Percentiles rank a stretch among this genome's conserved stretches.
Evolutionary conservation across 495 filamentous ascomycete species (phyloP).

Genomic region (Hyaloscypha finlandica): DNA sequence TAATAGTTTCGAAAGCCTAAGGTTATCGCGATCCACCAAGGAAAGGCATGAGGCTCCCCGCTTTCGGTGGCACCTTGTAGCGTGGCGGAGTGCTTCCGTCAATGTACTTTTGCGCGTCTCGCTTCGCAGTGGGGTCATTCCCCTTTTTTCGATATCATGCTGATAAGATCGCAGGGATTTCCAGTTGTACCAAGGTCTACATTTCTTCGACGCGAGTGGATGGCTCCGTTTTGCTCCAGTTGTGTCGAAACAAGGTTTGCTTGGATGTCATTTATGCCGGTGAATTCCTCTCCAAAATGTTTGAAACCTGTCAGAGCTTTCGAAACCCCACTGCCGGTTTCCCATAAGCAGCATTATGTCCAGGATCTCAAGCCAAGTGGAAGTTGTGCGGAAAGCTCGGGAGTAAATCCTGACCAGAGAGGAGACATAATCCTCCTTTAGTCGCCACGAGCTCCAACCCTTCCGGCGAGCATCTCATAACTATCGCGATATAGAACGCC

Average conservation of each 20-base stretch:
- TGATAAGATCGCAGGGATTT: neutral
- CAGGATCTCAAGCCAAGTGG: neutral
- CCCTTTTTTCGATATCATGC: neutral
- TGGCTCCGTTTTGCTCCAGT: neutral
- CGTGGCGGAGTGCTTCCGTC: slow-evolving; percentile 1
- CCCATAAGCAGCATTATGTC: neutral
- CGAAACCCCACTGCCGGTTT: neutral
- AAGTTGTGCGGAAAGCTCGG: neutral
- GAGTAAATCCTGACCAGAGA: neutral
- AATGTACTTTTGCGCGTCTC: neutral
- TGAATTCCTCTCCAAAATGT: neutral
- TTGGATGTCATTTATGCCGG: neutral
- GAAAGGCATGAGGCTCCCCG: slow-evolving; percentile 2
- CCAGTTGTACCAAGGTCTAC: neutral
- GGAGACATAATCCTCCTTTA: neutral
- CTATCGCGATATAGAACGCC: neutral
- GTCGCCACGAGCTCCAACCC: too few species aligned
- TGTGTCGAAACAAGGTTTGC: neutral
- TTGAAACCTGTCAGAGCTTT: neutral
- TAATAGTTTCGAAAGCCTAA: neutral
- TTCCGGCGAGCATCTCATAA: neutral
- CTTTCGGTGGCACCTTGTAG: neutral
- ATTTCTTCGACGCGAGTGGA: neutral
- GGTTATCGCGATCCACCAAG: neutral
- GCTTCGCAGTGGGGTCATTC: neutral